Base-by-base conservation (phyloP, 2,329 filamentous ascomycete genomes). In the Fusarium solani-melongenae region DNA sequence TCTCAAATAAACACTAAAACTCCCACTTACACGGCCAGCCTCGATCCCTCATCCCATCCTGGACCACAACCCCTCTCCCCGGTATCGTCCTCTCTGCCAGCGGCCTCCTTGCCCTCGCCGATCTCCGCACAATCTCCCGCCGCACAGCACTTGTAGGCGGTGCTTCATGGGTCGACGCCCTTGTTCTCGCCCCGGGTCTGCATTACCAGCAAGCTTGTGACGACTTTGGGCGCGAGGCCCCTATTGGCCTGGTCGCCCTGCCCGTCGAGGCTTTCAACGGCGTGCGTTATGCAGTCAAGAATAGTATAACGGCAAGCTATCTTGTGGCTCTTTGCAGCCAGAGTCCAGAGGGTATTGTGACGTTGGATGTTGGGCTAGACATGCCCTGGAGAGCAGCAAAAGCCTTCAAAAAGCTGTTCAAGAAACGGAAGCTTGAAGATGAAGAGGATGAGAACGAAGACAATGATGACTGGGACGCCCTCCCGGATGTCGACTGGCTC, bases 131-230 rank as follows among this genome's bases (percentile, higher is more conserved):
- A 3, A 83, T 91, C 29, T 87, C 88, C 7, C 82, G 87, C 55
- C 85, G 89, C 8, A 91, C 90, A 3, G 86, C 85, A 17, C 83
- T 91, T 51, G 86, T 84, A 3, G 90, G 90, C 29, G 88, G 87
- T 4, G 87, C 88, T 1, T 86, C 85, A 3, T 88, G 87, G 83
- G 81, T 90, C 1, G 90, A 92, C 77, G 82, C 82, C 9, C 82
- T 92, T 12, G 82, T 91, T 14, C 83, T 92, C 4, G 89, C 88
- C 2, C 90, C 90, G 0, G 90, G 90, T 0, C 77, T 92, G 59
- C 90, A 92, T 79, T 88, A 87, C 72, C 89, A 92, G 73, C 88
- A 91, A 73, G 84, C 86, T 5, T 89, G 88, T 11, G 84, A 88
- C 14, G 83, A 85, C 1, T 80, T 91, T 17, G 83, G 83, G 67